Evolutionary conservation across 306 rosid genomes (phyloP), one percentile per base, ranked within the genome.

Genomic region (Glycyrrhiza uralensis): DNA sequence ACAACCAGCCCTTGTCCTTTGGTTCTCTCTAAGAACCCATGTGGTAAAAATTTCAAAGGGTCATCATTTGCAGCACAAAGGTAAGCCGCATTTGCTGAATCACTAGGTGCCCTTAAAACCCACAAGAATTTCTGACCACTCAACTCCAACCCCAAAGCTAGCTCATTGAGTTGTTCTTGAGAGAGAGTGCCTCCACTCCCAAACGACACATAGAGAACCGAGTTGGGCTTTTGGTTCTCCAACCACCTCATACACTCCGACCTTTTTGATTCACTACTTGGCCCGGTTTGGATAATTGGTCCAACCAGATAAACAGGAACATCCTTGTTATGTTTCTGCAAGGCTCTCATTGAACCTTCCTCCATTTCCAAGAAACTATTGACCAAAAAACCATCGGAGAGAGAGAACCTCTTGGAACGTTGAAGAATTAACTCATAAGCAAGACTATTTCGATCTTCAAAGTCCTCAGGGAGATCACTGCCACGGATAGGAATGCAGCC

Each of bases 91-190:
- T 62, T 71, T 3, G 80, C 14, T 33, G 77, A 61, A 52, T 69
- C 80, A 64, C 18, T 62, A 9, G 84, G 84, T 5, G 30, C 72
- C 36, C 70, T 69, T 13, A 80, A 26, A 28, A 75, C 80, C 84
- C 84, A 75, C 28, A 75, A n/a, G 72, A 80, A 80, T 2, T n/a
- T 62, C 6, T 52, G 26, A 33, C 41, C 74, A 55, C 84, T 75
- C n/a, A 69, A 13, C 19, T 80, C 81, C 26, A 80, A 69, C 2
- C 84, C 84, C 1, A 62, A 62, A 6, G 78, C 84, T 11, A 80
- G n/a, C 68, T 75, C 81, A 14, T 69, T 62, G 0, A 80, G 0
- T 4, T 80, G 84, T 6, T 75, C 42, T 17, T 63, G 41, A 26
- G 51, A 24, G 1, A 80, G 69, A 8, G 81, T 52, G 8, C 77